These are phyloP conservation scores for Verticillium nubilum DNA, from an alignment of 2,329 filamentous ascomycete species.

Conservation along the genomic window DNA sequence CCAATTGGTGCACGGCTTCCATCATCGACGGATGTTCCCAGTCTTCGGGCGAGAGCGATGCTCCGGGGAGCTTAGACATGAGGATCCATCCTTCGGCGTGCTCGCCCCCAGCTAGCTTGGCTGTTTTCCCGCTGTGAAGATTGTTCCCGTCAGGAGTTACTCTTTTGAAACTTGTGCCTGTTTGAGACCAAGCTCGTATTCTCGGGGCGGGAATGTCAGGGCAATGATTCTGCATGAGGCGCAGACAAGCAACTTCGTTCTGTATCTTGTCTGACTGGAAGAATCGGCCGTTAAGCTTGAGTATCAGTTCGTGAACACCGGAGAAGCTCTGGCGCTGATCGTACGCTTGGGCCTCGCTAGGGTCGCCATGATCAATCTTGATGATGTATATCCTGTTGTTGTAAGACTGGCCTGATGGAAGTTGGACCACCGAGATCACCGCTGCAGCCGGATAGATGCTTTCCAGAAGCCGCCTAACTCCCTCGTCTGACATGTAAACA, in stretches of 20 bases:
- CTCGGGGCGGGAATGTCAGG: slow-evolving; percentile 12
- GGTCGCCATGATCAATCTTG: neutral
- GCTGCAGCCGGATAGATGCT: slow-evolving; percentile 7
- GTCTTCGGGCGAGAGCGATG: slow-evolving; percentile 5
- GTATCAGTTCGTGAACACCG: slow-evolving; percentile 8
- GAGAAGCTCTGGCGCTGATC: too few species aligned
- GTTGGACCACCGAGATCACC: slow-evolving; percentile 5
- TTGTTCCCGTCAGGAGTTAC: neutral
- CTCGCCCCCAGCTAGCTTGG: neutral
- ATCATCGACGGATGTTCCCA: slow-evolving; percentile 6
- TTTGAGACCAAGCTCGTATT: slow-evolving; percentile 15
- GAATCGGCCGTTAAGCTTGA: slow-evolving; percentile 16
- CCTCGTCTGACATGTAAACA: slow-evolving; percentile 7
- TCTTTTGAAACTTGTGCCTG: slow-evolving; percentile 6
- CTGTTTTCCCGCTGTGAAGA: too few species aligned
- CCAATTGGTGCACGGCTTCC: slow-evolving; percentile 12
- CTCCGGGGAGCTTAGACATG: slow-evolving; percentile 10
- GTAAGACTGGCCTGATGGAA: slow-evolving; percentile 12
- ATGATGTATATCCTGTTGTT: slow-evolving; percentile 18
- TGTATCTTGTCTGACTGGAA: slow-evolving; percentile 15
- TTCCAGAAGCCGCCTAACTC: slow-evolving; percentile 8
- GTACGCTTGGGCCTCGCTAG: too few species aligned
- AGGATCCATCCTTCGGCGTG: slow-evolving; percentile 14
- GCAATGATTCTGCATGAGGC: slow-evolving; percentile 12
- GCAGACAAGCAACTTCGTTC: slow-evolving; percentile 16